phyloP scores from a whole-genome alignment of 495 filamentous ascomycete species.

The Lophium mytilinum region DNA sequence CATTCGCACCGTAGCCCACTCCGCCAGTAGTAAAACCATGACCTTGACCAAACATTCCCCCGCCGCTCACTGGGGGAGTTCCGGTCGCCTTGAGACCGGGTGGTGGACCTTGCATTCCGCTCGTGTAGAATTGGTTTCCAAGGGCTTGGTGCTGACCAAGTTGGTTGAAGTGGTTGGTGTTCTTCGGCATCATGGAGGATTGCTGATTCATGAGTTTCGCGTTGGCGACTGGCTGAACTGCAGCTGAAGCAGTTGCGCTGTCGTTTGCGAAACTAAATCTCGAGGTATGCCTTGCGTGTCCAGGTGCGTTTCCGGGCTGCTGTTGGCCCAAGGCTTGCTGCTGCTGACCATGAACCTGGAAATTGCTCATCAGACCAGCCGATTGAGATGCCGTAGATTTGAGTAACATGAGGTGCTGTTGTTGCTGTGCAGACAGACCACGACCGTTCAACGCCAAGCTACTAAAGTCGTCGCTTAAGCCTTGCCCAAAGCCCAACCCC shows the following conservation, averaged over 20 bases:
- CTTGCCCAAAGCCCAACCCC: constrained; percentile 38
- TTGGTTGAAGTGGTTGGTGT: constrained; percentile 35
- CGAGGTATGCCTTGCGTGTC: constrained; percentile 77
- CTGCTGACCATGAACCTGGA: constrained; percentile 42
- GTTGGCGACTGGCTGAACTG: constrained; percentile 75
- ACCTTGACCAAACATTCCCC: constrained; percentile 68
- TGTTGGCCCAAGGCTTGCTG: constrained; percentile 25
- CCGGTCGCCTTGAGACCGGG: constrained; percentile 92
- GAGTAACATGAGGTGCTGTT: constrained; percentile 56
- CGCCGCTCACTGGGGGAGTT: constrained; percentile 74
- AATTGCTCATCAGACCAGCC: constrained; percentile 45
- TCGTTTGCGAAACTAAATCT: constrained; percentile 86
- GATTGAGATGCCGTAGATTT: constrained; percentile 51
- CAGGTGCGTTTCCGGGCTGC: constrained; percentile 49
- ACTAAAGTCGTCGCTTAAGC: constrained; percentile 47
- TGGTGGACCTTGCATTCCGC: constrained; percentile 78
- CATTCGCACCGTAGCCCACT: constrained; percentile 57
- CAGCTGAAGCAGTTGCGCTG: constrained; percentile 50
- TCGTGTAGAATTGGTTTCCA: constrained; percentile 54
- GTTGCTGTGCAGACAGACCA: constrained; percentile 71
- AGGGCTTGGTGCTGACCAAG: constrained; percentile 50
- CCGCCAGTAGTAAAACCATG: constrained; percentile 65
- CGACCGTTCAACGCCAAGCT: constrained; percentile 52
- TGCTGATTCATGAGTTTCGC: constrained; percentile 84
- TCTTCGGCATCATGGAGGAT: constrained; percentile 71